Conservation (phyloP, 2,329 filamentous ascomycete species). For the Fusarium acutatum region DNA sequence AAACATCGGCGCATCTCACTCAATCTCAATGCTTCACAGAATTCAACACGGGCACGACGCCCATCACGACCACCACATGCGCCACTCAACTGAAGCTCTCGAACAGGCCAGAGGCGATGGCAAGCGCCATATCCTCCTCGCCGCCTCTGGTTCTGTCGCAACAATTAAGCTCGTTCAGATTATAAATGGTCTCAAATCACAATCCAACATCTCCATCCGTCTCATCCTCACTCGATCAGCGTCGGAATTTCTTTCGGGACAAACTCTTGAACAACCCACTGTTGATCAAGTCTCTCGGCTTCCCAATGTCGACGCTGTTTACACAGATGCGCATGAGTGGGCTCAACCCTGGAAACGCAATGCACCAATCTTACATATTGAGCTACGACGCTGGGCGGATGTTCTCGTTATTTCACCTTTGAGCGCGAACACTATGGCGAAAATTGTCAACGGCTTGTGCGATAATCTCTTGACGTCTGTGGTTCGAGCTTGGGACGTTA, state of each 20-base stretch:
- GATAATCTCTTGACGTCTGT: slow-evolving; percentile 80
- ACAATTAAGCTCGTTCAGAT: slow-evolving; percentile 84
- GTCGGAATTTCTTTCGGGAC: slow-evolving; percentile 77
- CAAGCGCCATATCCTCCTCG: slow-evolving; percentile 54
- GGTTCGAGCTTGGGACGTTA: slow-evolving; percentile 87
- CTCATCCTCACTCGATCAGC: slow-evolving; percentile 81
- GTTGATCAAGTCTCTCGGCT: slow-evolving; percentile 66
- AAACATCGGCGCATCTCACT: background rate
- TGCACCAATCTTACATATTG: slow-evolving; percentile 87
- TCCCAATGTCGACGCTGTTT: slow-evolving; percentile 81
- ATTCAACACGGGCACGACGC: slow-evolving; percentile 34
- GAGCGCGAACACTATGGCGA: slow-evolving; percentile 86
- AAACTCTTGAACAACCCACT: slow-evolving; percentile 79
- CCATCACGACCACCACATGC: slow-evolving; percentile 34
- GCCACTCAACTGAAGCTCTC: slow-evolving; percentile 45
- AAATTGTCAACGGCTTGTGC: slow-evolving; percentile 79
- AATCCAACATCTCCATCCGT: slow-evolving; percentile 76
- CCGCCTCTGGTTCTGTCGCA: slow-evolving; percentile 70
- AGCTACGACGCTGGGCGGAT: slow-evolving; percentile 81
- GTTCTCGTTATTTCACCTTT: slow-evolving; percentile 82
- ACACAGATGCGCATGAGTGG: slow-evolving; percentile 90
- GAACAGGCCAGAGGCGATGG: slow-evolving; percentile 47
- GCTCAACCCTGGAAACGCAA: slow-evolving; percentile 77
- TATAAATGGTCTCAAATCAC: slow-evolving; percentile 63
- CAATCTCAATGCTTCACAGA: slow-evolving; percentile 21